Conservation (phyloP, 148 eudicot genomes). For the Amaranthus palmeri region DNA sequence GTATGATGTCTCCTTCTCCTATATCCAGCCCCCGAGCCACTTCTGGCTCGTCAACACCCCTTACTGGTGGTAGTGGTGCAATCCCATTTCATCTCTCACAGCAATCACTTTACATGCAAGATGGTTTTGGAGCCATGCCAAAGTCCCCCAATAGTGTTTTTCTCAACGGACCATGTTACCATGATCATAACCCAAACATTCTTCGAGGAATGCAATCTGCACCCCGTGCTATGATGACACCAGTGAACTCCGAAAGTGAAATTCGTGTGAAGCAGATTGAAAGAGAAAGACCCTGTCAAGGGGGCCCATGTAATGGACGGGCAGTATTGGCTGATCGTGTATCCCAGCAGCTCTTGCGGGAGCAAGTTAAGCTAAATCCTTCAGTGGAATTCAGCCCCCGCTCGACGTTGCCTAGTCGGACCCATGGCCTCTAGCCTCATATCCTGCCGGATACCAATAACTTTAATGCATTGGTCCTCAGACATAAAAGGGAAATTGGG, state of each 20-base stretch:
- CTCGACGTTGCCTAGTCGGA: constrained; percentile 37
- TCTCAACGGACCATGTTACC: constrained; percentile 45
- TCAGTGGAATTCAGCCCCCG: constrained; percentile 54
- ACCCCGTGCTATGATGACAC: constrained; percentile 41
- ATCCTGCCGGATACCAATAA: constrained; percentile 1
- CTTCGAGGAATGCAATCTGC: constrained; percentile 57
- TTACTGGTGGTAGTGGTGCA: constrained; percentile 57
- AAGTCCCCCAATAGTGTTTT: constrained; percentile 51
- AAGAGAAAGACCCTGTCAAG: constrained; percentile 39
- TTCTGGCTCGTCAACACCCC: constrained; percentile 92
- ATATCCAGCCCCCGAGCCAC: constrained; percentile 79
- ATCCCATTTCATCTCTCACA: constrained; percentile 57
- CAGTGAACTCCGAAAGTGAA: constrained; percentile 38
- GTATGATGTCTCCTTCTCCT: constrained; percentile 83
- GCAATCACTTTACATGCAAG: constrained; percentile 54
- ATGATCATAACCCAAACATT: constrained; percentile 52
- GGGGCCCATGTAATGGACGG: constrained; percentile 49
- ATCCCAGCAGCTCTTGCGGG: constrained; percentile 69
- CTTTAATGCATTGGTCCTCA: background rate
- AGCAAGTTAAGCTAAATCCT: constrained; percentile 54
- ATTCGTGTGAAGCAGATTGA: constrained; percentile 41
- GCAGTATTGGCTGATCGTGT: constrained; percentile 70
- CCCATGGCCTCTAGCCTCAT: constrained; percentile 21
- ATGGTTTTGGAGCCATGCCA: constrained; percentile 44
- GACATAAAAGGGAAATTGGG: background rate